phyloP scores from a whole-genome alignment of 1,284 basidiomycete species.

The Cryptococcus depauperatus region DNA sequence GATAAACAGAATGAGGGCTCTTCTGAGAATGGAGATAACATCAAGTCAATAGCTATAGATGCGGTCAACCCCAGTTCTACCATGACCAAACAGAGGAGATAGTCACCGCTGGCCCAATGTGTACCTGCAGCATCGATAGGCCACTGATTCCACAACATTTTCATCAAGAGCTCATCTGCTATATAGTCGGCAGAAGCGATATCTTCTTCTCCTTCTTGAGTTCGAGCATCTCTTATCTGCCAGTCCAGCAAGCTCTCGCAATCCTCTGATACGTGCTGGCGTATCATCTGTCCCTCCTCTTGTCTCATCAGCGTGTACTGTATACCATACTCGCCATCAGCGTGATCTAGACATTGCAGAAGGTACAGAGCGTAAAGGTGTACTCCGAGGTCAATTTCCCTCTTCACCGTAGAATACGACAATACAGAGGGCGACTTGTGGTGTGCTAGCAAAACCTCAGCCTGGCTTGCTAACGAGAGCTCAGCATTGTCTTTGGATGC shows the following conservation, averaged over 20 bases:
- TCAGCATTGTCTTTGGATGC: too few species aligned
- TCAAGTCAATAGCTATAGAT: neutral
- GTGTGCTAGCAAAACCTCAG: too few species aligned
- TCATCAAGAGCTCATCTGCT: conserved; percentile 3
- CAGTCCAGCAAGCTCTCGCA: conserved; percentile 13
- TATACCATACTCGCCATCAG: too few species aligned
- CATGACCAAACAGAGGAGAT: neutral
- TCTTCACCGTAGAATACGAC: too few species aligned
- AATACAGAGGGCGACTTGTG: too few species aligned
- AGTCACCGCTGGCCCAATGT: conserved; percentile 4
- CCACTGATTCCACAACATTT: conserved; percentile 7
- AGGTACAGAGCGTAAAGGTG: too few species aligned
- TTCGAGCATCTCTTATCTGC: neutral
- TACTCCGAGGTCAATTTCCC: too few species aligned
- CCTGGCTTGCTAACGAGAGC: too few species aligned
- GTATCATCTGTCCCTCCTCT: neutral
- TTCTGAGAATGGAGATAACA: too few species aligned
- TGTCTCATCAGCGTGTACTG: too few species aligned
- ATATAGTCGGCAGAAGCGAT: neutral
- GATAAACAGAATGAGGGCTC: too few species aligned
- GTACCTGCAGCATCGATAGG: neutral
- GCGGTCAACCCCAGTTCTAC: neutral
- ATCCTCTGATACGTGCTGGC: neutral
- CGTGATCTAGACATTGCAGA: too few species aligned
- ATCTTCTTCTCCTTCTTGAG: neutral